These are phyloP conservation scores for Atkinsonella hypoxylon DNA, from an alignment of 2,329 filamentous ascomycete genomes.

Conservation along the genomic window DNA sequence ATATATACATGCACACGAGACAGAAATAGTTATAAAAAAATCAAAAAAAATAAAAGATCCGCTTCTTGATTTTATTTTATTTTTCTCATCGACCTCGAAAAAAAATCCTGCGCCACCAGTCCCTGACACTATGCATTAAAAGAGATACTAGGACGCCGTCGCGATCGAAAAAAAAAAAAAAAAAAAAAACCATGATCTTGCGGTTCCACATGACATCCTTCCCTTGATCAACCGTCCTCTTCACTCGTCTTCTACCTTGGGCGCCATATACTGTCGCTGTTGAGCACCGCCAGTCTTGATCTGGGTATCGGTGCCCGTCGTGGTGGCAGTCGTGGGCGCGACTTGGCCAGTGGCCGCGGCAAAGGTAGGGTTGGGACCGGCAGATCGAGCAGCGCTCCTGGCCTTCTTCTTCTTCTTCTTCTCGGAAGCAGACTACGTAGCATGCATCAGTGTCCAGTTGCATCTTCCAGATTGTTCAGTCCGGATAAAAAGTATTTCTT, in stretches of 20 bases:
- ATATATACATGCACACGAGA: background rate
- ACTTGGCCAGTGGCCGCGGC: conserved; percentile 41
- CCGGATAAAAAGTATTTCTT: conserved; percentile 18
- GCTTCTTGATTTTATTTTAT: too few relatives aligned
- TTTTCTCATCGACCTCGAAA: too few relatives aligned
- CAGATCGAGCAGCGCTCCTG: conserved; percentile 25
- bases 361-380: conserved; percentile 29
- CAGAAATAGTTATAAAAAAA: too few relatives aligned
- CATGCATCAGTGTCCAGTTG: background rate
- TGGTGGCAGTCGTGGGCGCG: conserved; percentile 40
- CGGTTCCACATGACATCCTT: background rate
- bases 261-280: conserved; percentile 35
- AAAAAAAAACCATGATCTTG: background rate
- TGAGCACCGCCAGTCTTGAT: conserved; percentile 31
- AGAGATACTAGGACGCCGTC: background rate
- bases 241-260: conserved; percentile 40
- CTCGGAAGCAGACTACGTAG: conserved; percentile 10
- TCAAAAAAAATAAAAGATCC: too few relatives aligned
- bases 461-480: background rate
- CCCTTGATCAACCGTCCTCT: background rate
- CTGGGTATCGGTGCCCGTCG: conserved; percentile 44
- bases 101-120: too few relatives aligned
- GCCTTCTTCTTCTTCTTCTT: conserved; percentile 46
- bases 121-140: too few relatives aligned
- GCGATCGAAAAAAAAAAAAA: too few relatives aligned